A percentile compares a stretch with the other conserved stretches of the same genome.
Conservation (phyloP, 1,284 basidiomycete species). For the Marasmius sp. region DNA sequence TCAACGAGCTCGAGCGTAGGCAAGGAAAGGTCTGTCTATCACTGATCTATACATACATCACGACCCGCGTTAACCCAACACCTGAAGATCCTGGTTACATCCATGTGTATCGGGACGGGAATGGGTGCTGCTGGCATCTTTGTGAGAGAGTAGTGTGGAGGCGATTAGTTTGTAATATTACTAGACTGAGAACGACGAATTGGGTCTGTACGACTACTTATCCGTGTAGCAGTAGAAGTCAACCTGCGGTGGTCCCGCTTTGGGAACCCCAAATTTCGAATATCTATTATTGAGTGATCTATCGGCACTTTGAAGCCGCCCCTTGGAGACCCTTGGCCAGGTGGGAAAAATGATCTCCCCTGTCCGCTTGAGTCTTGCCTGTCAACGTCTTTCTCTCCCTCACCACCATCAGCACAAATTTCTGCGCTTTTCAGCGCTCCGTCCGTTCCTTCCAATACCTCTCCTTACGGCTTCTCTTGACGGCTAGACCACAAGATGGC, state of each 20-base stretch:
- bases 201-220: neutral
- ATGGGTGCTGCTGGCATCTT: constrained; percentile 86
- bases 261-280: too few species aligned
- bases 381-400: neutral
- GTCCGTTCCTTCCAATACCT: neutral
- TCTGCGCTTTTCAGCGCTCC: neutral
- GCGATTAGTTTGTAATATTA: neutral
- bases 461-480: neutral
- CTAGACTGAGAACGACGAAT: neutral
- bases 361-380: neutral
- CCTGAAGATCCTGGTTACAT: constrained; percentile 68
- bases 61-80: neutral
- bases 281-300: too few species aligned
- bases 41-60: neutral
- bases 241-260: too few species aligned
- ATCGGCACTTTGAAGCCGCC: too few species aligned
- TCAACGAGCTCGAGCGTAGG: constrained; percentile 79
- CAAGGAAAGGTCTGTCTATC: constrained; percentile 63
- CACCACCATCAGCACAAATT: neutral
- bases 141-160: constrained; percentile 44
- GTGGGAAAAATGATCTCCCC: neutral
- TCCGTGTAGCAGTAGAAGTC: too few species aligned
- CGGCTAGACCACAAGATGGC: neutral
- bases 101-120: constrained; percentile 88
- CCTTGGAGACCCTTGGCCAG: too few species aligned